Evolutionary conservation across 148 eudicot genomes (phyloP), one percentile per base, ranked within the genome.

Genomic region (Bassia scoparia): DNA sequence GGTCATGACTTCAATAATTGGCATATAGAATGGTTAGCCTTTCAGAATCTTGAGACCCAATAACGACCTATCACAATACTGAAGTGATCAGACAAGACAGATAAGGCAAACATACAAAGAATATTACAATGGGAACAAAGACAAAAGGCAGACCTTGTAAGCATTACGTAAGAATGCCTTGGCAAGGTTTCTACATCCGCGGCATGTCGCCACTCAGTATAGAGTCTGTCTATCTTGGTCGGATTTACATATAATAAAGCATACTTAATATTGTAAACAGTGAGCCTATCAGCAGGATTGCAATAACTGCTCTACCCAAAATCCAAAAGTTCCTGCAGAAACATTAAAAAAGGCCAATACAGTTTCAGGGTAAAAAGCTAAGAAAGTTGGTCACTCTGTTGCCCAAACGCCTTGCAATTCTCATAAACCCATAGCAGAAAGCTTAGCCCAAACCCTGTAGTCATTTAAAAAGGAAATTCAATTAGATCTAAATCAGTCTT

Each of bases 201-300:
- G 99, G 99, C 99, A 96, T 56, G 99, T 96, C 71, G 97, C 99
- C 72, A 97, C 92, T 97, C 99, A 96, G 76, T 92, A 96, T 74
- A 96, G 81, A 31, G 99, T 87, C 75, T 96, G 99, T 77, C 99
- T 92, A 83, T 96, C 97, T n/a, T 52, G 99, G 99, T 69, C 97
- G 92, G 74, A 92, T 90, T 97, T 96, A 87, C 31, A 79, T 56
- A 15, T 61, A 54, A 62, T 33, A 26, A 74, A 73, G 26, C 48
- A 74, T 66, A 68, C 18, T 35, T 23, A 1, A 30, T n/a, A n/a
- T n/a, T n/a, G n/a, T n/a, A 65, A 26, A 27, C 15, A 8, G 0
- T 66, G 73, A 37, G 21, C 21, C 46, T 50, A 43, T 56, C 67
- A 53, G 53, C 23, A 50, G 3, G n/a, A n/a, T n/a, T n/a, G n/a